A percentile compares a stretch with the other conserved stretches of the same genome.
Evolutionary conservation across 1,284 basidiomycete genomes (phyloP).

Genomic region (Coniferiporia weirii): DNA sequence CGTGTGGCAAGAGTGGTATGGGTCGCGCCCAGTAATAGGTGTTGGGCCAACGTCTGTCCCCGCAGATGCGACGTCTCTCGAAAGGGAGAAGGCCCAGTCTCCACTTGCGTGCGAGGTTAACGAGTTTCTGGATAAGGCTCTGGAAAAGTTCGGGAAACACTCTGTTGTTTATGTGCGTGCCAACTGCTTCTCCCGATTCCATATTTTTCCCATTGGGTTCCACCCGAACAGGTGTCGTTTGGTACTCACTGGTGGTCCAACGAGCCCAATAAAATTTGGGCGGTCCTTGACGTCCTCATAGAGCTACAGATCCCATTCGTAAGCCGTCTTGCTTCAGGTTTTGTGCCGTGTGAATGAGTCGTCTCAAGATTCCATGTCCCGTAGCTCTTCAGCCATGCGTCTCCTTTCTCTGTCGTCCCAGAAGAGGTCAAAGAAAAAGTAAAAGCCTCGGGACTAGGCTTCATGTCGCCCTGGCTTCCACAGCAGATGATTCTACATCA

Average conservation of each 20-base stretch:
- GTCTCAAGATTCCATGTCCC: neutral
- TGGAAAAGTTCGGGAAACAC: constrained; percentile 11
- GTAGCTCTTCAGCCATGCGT: constrained; percentile 17
- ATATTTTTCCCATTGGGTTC: neutral
- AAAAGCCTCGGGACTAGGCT: constrained; percentile 10
- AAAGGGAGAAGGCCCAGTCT: neutral
- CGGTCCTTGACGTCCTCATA: constrained; percentile 13
- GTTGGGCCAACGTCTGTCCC: constrained; percentile 1
- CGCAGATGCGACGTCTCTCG: neutral
- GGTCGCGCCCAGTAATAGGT: neutral
- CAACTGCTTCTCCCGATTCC: too few relatives aligned
- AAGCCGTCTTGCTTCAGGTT: neutral
- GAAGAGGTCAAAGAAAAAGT: constrained; percentile 9
- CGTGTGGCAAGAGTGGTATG: constrained; percentile 8
- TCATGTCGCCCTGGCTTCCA: constrained; percentile 17
- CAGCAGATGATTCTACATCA: constrained; percentile 19
- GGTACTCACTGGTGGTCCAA: constrained; percentile 16
- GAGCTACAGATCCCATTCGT: constrained; percentile 17
- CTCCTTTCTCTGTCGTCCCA: constrained; percentile 8
- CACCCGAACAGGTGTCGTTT: constrained; percentile 15
- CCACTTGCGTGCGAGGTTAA: neutral
- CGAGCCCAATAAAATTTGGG: constrained; percentile 17
- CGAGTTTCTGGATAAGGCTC: constrained; percentile 3
- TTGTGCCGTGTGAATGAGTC: neutral
- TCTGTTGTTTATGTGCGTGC: constrained; percentile 16